Evolutionary conservation across 2,329 filamentous ascomycete genomes (phyloP).

Genomic region (Penicillium sp.): DNA sequence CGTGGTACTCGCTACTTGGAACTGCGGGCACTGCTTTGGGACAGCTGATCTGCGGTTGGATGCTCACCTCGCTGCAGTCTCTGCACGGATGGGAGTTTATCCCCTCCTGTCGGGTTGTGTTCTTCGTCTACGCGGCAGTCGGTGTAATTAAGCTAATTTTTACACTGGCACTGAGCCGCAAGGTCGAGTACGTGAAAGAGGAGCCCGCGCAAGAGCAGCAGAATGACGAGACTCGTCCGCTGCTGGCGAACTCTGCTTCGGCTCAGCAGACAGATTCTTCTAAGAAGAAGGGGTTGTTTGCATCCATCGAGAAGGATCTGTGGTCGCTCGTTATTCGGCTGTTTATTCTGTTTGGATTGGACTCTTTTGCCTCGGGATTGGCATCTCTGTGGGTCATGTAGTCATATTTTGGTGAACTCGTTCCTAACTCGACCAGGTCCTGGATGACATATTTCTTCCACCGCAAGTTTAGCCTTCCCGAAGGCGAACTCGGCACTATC

Average conservation of each 20-base stretch:
- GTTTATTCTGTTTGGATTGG: conserved; percentile 65
- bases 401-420: too few species aligned
- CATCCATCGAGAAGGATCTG: conserved; percentile 55
- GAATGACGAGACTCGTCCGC: conserved; percentile 38
- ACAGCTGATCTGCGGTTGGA: conserved; percentile 59
- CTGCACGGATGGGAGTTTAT: conserved; percentile 45
- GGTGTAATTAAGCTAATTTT: conserved; percentile 59
- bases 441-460: conserved; percentile 59
- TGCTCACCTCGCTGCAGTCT: conserved; percentile 51
- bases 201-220: conserved; percentile 20
- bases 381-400: conserved; percentile 55
- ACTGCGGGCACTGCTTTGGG: conserved; percentile 61
- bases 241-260: conserved; percentile 22
- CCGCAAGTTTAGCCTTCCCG: conserved; percentile 53
- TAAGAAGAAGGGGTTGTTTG: conserved; percentile 46
- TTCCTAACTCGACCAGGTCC: conserved; percentile 26
- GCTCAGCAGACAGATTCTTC: conserved; percentile 7
- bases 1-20: conserved; percentile 59
- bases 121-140: conserved; percentile 56
- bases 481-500: conserved; percentile 54
- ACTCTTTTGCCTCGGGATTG: conserved; percentile 69
- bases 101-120: conserved; percentile 56
- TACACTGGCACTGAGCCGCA: conserved; percentile 49
- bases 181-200: conserved; percentile 44
- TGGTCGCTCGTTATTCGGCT: conserved; percentile 48